These are phyloP conservation scores for Gentiana straminea DNA, from an alignment of 257 asterid genomes.

Conservation along the genomic window DNA sequence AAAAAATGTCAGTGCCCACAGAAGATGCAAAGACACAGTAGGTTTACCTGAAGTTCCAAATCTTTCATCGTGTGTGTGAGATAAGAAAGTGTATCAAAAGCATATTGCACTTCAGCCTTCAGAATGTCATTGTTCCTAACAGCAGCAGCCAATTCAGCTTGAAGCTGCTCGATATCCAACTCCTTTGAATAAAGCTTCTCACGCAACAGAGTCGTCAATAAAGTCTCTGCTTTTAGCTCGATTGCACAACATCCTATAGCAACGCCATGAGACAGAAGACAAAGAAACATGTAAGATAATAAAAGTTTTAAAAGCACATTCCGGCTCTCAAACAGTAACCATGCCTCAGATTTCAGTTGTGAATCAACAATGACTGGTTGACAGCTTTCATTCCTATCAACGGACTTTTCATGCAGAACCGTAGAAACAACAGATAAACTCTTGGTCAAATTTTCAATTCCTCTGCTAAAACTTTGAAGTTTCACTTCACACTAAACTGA, in stretches of 20 bases:
- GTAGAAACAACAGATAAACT: slow-evolving; percentile 40
- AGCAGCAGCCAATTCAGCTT: slow-evolving; percentile 88
- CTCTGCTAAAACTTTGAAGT: slow-evolving; percentile 77
- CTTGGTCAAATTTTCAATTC: slow-evolving; percentile 49
- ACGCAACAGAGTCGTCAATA: slow-evolving; percentile 63
- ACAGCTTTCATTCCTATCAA: slow-evolving; percentile 26
- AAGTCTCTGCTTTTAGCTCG: slow-evolving; percentile 80
- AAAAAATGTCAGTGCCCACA: background rate
- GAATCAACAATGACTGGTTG: slow-evolving; percentile 15
- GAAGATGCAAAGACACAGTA: background rate
- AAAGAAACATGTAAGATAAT: slow-evolving; percentile 4
- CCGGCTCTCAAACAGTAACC: background rate
- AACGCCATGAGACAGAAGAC: slow-evolving; percentile 8
- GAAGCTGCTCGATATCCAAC: slow-evolving; percentile 70
- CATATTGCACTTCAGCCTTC: slow-evolving; percentile 77
- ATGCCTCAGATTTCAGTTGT: slow-evolving; percentile 49
- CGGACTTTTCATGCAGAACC: slow-evolving; percentile 44
- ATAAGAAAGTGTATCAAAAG: slow-evolving; percentile 67
- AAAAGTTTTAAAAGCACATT: background rate
- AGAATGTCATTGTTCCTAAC: slow-evolving; percentile 72
- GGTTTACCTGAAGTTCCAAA: slow-evolving; percentile 71
- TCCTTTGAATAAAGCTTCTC: slow-evolving; percentile 88
- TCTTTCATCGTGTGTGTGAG: slow-evolving; percentile 72
- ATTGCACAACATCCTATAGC: slow-evolving; percentile 45
- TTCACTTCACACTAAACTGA: slow-evolving; percentile 75